Conservation (phyloP, 139 green algal genomes). For the Edaphochlamys debaryana region DNA sequence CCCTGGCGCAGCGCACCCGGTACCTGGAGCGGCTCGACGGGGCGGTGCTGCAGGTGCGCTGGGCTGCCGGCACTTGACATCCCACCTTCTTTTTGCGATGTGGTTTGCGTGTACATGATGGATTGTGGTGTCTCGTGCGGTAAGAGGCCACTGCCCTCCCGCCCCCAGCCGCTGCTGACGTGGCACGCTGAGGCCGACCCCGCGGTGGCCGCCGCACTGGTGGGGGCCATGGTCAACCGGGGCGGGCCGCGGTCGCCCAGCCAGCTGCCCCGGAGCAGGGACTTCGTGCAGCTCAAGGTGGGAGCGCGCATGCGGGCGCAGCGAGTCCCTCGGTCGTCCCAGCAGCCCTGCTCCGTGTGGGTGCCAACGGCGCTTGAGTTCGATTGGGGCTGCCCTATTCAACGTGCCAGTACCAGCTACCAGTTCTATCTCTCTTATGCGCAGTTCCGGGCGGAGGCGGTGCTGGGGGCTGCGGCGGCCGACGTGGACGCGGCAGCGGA, state of each 20-base stretch:
- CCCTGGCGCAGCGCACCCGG: conserved; percentile 3
- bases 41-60: conserved; percentile 22
- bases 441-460: conserved; percentile 6
- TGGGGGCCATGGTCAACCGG: neutral
- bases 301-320: neutral
- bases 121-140: too few species aligned
- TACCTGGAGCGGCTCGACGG: conserved; percentile 17
- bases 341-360: too few species aligned
- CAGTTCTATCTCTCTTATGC: too few species aligned
- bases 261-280: neutral
- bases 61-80: conserved; percentile 15
- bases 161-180: neutral
- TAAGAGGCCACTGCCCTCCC: too few species aligned
- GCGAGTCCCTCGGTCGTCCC: too few species aligned
- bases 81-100: too few species aligned
- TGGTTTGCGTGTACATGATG: too few species aligned
- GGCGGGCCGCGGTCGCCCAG: neutral
- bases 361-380: too few species aligned
- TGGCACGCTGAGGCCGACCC: conserved; percentile 16
- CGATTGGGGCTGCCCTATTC: too few species aligned
- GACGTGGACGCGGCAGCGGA: neutral
- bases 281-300: conserved; percentile 15
- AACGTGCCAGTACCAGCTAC: too few species aligned
- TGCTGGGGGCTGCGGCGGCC: neutral
- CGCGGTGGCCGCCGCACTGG: neutral